These are phyloP conservation scores for Ascoidea rubescens DNA, from an alignment of 805 yeast genomes.

Conservation along the genomic window DNA sequence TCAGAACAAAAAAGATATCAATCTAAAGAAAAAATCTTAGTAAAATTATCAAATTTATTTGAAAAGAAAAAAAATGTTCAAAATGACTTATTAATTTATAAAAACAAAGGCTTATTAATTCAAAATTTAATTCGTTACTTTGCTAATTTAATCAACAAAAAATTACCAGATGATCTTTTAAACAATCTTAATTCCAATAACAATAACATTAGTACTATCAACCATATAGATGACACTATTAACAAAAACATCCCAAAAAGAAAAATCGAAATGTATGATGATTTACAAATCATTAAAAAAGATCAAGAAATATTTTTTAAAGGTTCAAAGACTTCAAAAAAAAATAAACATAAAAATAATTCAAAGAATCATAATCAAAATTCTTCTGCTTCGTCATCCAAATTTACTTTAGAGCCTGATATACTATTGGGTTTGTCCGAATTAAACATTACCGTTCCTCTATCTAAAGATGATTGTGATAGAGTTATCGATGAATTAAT, in stretches of 20 bases:
- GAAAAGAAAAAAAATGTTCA: slow-evolving; percentile 49
- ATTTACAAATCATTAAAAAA: slow-evolving; percentile 51
- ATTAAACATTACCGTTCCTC: slow-evolving; percentile 68
- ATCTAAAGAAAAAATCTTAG: slow-evolving; percentile 34
- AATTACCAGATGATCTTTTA: slow-evolving; percentile 6
- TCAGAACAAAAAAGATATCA: slow-evolving; percentile 62
- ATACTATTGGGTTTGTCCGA: slow-evolving; percentile 65
- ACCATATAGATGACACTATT: slow-evolving; percentile 13
- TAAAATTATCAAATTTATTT: slow-evolving; percentile 32
- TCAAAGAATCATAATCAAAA: slow-evolving; percentile 6
- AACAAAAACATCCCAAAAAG: slow-evolving; percentile 20
- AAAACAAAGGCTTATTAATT: slow-evolving; percentile 54
- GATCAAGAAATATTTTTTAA: slow-evolving; percentile 43
- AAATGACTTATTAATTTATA: slow-evolving; percentile 56
- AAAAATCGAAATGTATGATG: slow-evolving; percentile 48
- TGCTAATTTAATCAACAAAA: slow-evolving; percentile 6
- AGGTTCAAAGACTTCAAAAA: slow-evolving; percentile 38
- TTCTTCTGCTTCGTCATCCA: slow-evolving; percentile 16
- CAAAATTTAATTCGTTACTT: slow-evolving; percentile 60
- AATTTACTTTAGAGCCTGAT: slow-evolving; percentile 68
- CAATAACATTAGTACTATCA: slow-evolving; percentile 24
- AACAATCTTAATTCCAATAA: slow-evolving; percentile 60
- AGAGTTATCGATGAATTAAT: slow-evolving; percentile 52
- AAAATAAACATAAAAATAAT: slow-evolving; percentile 25
- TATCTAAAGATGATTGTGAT: slow-evolving; percentile 56